phyloP scores from a whole-genome alignment of 495 filamentous ascomycete species.

The Aspergillus egyptiacus region DNA sequence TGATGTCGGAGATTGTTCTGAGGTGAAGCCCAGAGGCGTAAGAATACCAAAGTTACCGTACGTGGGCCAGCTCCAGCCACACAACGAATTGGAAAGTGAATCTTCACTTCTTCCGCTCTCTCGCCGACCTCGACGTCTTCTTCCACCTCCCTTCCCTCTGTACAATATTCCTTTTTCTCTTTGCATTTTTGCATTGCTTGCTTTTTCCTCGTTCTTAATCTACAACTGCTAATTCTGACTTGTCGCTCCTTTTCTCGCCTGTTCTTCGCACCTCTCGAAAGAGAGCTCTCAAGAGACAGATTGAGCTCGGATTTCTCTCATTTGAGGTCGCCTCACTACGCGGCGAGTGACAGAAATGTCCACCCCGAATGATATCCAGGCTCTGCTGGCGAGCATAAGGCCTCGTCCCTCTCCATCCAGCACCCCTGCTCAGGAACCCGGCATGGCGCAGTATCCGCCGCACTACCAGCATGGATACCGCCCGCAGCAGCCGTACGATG shows the following conservation, averaged over 20 bases:
- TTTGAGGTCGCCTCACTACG: constrained; percentile 28
- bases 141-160: constrained; percentile 21
- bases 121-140: constrained; percentile 9
- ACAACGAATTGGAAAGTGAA: no score
- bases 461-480: constrained; percentile 33
- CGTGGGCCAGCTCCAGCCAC: constrained; percentile 15
- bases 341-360: constrained; percentile 48
- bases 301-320: constrained; percentile 26
- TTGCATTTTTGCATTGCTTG: constrained; percentile 13
- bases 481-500: constrained; percentile 35
- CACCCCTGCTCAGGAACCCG: constrained; percentile 31
- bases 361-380: constrained; percentile 45
- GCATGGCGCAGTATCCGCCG: constrained; percentile 27
- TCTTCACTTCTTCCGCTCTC: constrained; percentile 4
- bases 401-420: constrained; percentile 37
- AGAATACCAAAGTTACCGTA: neutral
- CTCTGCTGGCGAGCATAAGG: constrained; percentile 43
- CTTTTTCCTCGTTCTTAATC: constrained; percentile 9
- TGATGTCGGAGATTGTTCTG: no score
- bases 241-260: constrained; percentile 13
- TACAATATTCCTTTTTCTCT: constrained; percentile 24
- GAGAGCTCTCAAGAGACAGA: constrained; percentile 27
- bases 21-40: no score
- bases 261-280: constrained; percentile 33
- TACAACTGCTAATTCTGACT: neutral